phyloP scores from a whole-genome alignment of 2,329 filamentous ascomycete genomes.

The Alternaria panax region DNA sequence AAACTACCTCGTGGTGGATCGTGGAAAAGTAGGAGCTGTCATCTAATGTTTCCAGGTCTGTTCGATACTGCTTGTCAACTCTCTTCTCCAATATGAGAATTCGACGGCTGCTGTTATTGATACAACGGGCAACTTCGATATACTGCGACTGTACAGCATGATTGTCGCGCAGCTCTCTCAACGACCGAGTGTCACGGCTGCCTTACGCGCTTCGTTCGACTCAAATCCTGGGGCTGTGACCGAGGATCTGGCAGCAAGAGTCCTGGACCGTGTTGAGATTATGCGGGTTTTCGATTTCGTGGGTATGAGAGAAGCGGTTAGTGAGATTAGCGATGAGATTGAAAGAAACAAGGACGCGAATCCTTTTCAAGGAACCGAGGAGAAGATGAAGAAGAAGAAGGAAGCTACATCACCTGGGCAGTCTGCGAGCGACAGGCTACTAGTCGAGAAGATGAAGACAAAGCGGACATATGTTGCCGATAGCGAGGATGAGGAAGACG shows the following conservation, averaged over 20 bases:
- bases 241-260: constrained; percentile 42
- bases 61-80: constrained; percentile 48
- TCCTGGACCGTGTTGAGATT: constrained; percentile 56
- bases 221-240: background rate
- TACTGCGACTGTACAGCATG: constrained; percentile 49
- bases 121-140: constrained; percentile 55
- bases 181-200: background rate
- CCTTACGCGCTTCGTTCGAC: background rate
- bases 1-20: background rate
- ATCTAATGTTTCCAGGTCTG: constrained; percentile 10
- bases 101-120: constrained; percentile 55
- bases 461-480: constrained; percentile 42
- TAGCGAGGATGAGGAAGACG: constrained; percentile 46
- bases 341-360: constrained; percentile 15
- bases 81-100: constrained; percentile 42
- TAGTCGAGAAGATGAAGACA: background rate
- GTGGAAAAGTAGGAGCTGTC: fast-evolving
- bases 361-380: constrained; percentile 27
- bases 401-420: too few relatives aligned
- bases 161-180: constrained; percentile 33
- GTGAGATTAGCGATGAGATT: constrained; percentile 53
- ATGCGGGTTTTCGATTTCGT: constrained; percentile 61
- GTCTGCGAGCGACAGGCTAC: background rate
- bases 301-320: constrained; percentile 56
- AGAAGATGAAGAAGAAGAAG: constrained; percentile 8